Evolutionary conservation across 305 asterid species (phyloP).

Genomic region (Monarda citriodora): DNA sequence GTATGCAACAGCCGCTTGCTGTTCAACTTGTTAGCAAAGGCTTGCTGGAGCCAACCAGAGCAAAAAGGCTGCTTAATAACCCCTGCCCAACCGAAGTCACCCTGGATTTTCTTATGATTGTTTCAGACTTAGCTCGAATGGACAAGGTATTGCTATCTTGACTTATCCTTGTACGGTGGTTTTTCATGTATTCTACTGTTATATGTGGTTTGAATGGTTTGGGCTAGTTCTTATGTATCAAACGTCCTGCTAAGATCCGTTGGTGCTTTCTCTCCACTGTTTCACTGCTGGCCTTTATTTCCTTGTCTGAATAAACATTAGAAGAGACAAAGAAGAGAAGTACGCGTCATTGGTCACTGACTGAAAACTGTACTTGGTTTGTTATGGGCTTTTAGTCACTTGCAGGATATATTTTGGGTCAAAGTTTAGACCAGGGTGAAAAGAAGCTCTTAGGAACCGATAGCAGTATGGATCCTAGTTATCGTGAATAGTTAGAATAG

Average conservation of each 20-base stretch:
- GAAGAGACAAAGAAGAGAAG: not conserved
- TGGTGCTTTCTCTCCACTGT: slow-evolving; percentile 6
- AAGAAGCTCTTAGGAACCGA: not conserved
- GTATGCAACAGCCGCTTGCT: slow-evolving; percentile 83
- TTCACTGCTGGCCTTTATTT: not conserved
- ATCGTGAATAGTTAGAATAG: not conserved
- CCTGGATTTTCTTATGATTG: slow-evolving; percentile 92
- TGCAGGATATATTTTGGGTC: not conserved
- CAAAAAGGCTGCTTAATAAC: slow-evolving; percentile 64
- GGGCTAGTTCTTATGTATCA: slow-evolving; percentile 12
- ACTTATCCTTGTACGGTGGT: slow-evolving; percentile 18
- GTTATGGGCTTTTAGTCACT: not conserved
- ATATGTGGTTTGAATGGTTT: slow-evolving; percentile 8
- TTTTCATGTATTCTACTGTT: slow-evolving; percentile 14
- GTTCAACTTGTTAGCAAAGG: slow-evolving; percentile 90
- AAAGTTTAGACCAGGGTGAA: slow-evolving; percentile 1
- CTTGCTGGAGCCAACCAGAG: slow-evolving; percentile 78
- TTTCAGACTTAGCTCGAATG: slow-evolving; percentile 99
- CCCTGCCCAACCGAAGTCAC: slow-evolving; percentile 85
- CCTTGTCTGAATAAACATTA: not conserved
- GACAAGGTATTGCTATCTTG: slow-evolving; percentile 69
- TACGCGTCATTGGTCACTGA: not conserved
- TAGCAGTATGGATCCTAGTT: slow-evolving; percentile 5
- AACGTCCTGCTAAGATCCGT: slow-evolving; percentile 3
- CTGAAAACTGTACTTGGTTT: not conserved